Evolutionary conservation across 495 filamentous ascomycete genomes (phyloP).

Genomic region (Penicillium coprophilum): DNA sequence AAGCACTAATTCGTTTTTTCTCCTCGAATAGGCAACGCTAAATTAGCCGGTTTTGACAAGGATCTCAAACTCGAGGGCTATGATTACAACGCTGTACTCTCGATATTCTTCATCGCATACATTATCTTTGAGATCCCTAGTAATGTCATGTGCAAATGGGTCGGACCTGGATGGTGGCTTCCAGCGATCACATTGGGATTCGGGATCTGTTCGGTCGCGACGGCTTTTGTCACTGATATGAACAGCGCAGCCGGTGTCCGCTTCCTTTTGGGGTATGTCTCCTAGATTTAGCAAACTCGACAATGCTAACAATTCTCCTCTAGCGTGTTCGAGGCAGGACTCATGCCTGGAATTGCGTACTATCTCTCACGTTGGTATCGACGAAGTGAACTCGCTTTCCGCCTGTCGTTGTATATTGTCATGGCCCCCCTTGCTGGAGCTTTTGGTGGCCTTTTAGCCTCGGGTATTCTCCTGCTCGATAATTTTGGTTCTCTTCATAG

Average conservation of each 20-base stretch:
- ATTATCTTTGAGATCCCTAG: constrained; percentile 81
- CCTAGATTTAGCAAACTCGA: too few relatives aligned
- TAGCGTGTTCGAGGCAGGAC: constrained; percentile 61
- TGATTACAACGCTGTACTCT: constrained; percentile 66
- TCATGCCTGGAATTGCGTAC: constrained; percentile 73
- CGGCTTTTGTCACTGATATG: constrained; percentile 48
- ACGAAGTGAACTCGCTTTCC: constrained; percentile 64
- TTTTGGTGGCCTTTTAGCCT: constrained; percentile 68
- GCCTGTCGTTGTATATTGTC: constrained; percentile 49
- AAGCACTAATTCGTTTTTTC: constrained; percentile 13
- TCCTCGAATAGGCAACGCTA: constrained; percentile 32
- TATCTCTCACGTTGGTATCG: constrained; percentile 72
- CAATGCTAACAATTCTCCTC: background rate
- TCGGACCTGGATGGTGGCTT: constrained; percentile 53
- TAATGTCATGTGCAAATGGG: constrained; percentile 57
- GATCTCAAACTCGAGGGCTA: constrained; percentile 54
- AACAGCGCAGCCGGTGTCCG: constrained; percentile 45
- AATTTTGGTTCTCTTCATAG: constrained; percentile 47
- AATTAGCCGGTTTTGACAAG: constrained; percentile 40
- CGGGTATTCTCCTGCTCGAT: constrained; percentile 49
- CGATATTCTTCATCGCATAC: constrained; percentile 69
- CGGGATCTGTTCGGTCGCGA: constrained; percentile 48
- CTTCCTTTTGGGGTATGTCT: constrained; percentile 51
- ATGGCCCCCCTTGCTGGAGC: constrained; percentile 69
- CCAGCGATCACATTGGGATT: constrained; percentile 48